Evolutionary conservation across 805 yeast genomes (phyloP), one percentile per base, ranked within the genome.

Genomic region (Pichia scutulata): DNA sequence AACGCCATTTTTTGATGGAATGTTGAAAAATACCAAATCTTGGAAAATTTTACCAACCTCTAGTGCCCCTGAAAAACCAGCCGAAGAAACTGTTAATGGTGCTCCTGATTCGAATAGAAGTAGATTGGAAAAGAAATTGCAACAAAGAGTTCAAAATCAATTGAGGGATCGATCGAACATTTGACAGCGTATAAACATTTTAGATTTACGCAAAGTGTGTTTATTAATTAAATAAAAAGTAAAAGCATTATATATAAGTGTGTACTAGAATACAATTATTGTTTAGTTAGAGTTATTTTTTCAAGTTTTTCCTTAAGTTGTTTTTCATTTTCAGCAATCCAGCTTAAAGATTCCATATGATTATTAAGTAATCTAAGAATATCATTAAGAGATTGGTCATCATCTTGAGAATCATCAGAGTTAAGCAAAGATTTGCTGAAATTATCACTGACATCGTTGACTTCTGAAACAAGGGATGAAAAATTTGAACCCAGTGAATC

Each of bases 301-400:
- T 75, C 78, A 52, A 93, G 65, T 65, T 87, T 85, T 37, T 77
- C 76, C 63, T 84, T 87, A 58, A 93, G 73, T 23, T 71, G 71
- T 19, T 75, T 75, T 47, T 95, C 88, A 55, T 82, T 79, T 54
- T 75, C 76, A 62, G 93, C 96, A 50, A 93, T 78, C 75, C 90
- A 89, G 63, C 83, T 89, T 68, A 93, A 75, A 55, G 95, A 88
- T 54, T 90, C 93, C 66, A 93, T 72, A 66, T 93, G 98, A 43
- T 88, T 80, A 63, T 92, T 90, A 62, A 93, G 76, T 55, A 93
- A 73, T 64, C 81, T 84, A 28, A 93, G 84, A 54, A 92, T 78
- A 62, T 84, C 89, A 57, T 80, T 81, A 43, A 82, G 66, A 4
- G 82, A 73, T 21, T 57, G 56, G 39, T 61, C 64, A 46, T 62